Conservation (phyloP, 768 basidiomycete species). For the Amyloporia xantha region DNA sequence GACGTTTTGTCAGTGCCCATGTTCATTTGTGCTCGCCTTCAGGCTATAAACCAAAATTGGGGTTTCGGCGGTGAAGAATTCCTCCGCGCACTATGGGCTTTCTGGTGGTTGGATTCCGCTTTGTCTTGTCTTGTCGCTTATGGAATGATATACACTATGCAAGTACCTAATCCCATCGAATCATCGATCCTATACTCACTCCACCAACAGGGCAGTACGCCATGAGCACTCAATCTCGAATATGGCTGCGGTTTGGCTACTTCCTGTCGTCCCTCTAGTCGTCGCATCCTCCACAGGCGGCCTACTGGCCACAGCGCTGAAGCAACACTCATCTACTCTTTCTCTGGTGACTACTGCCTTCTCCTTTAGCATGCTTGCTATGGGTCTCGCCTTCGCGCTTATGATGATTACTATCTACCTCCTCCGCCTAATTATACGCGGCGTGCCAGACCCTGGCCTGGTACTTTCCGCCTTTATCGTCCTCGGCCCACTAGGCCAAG, state of each 20-base stretch:
- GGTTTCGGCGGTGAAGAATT: constrained; percentile 31
- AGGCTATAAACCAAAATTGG: constrained; percentile 30
- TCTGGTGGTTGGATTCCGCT: constrained; percentile 45
- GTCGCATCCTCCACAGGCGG: constrained; percentile 49
- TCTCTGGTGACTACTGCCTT: constrained; percentile 38
- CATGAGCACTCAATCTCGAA: constrained; percentile 35
- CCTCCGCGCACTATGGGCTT: constrained; percentile 37
- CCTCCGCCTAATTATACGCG: constrained; percentile 35
- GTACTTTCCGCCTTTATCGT: constrained; percentile 42
- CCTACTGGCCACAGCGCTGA: constrained; percentile 34
- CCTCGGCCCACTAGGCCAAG: constrained; percentile 49
- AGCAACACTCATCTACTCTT: constrained; percentile 27
- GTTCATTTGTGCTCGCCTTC: not conserved
- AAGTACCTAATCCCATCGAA: constrained; percentile 13
- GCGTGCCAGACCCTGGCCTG: constrained; percentile 32
- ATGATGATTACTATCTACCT: constrained; percentile 46
- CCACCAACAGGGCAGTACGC: constrained; percentile 32
- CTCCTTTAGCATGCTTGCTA: constrained; percentile 37
- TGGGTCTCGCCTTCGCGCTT: constrained; percentile 41
- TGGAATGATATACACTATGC: constrained; percentile 47
- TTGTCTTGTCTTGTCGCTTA: constrained; percentile 38
- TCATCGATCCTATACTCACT: not conserved
- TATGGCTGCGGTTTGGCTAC: constrained; percentile 42
- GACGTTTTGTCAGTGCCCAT: not conserved
- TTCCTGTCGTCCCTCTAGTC: constrained; percentile 45